Conservation (phyloP, 2,329 filamentous ascomycete genomes). For the Epichloe glyceriae region DNA sequence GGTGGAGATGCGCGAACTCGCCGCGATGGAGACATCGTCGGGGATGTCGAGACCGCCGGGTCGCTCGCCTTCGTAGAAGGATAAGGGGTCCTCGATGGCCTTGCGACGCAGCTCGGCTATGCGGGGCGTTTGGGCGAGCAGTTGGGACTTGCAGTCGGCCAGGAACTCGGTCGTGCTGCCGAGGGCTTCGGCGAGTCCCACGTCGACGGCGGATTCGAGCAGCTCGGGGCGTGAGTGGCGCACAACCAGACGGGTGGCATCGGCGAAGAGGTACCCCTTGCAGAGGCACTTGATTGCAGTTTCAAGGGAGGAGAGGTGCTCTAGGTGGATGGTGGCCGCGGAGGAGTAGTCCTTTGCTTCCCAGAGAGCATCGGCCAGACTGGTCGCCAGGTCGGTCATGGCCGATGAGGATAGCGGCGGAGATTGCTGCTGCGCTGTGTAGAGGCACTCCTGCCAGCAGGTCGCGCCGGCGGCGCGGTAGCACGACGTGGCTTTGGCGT, state of each 20-base stretch:
- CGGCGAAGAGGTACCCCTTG: constrained; percentile 74
- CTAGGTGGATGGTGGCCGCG: constrained; percentile 67
- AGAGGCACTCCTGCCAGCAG: constrained; percentile 85
- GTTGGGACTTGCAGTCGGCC: constrained; percentile 80
- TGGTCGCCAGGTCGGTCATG: constrained; percentile 54
- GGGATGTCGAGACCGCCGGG: constrained; percentile 57
- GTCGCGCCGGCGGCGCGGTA: constrained; percentile 66
- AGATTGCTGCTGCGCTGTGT: constrained; percentile 54
- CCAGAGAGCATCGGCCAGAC: constrained; percentile 63
- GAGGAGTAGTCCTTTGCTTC: constrained; percentile 76
- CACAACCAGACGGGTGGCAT: constrained; percentile 69
- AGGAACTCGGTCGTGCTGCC: constrained; percentile 79
- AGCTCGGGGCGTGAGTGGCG: constrained; percentile 48
- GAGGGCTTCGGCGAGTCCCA: constrained; percentile 67
- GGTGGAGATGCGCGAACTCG: constrained; percentile 66
- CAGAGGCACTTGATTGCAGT: constrained; percentile 66
- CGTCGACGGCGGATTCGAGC: constrained; percentile 57
- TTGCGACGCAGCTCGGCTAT: constrained; percentile 70
- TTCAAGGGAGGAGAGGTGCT: constrained; percentile 64
- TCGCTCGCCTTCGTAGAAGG: constrained; percentile 74
- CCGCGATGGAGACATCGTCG: constrained; percentile 84
- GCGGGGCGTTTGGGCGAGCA: constrained; percentile 73
- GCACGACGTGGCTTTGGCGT: constrained; percentile 60
- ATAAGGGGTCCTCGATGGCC: constrained; percentile 72
- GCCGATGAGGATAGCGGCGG: constrained; percentile 47